Evolutionary conservation across 2,329 filamentous ascomycete species (phyloP), one percentile per base, ranked within the genome.

Genomic region (Xylaria sp.): DNA sequence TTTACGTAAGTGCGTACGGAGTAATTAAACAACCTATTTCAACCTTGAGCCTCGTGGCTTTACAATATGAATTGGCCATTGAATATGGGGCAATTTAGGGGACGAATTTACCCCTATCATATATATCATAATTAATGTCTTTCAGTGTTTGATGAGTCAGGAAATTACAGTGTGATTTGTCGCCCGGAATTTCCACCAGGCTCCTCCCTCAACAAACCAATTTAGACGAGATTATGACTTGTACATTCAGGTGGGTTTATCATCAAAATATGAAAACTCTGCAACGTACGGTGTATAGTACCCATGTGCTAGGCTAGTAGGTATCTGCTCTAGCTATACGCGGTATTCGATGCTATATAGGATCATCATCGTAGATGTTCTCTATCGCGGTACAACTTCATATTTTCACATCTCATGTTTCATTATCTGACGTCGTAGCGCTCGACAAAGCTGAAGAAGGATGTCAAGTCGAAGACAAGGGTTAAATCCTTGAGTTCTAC

Each of bases 211-310:
- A 37, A 34, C 20, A 32, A 51, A 41, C 51, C 32, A 51, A 20
- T 18, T 48, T 66, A 66, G 25, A 61, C 63, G 63, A 66, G 28
- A 66, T 66, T 66, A 32, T 44, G n/a, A 20, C 41, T 18, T 28
- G 51, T 28, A 28, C 46, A 4, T 28, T 28, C 28, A 59, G 34
- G 46, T 61, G 39, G 9, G 7, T n/a, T 46, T n/a, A 7, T 18
- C 15, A 46, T n/a, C 7, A 7, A 58, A 44, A 20, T 50, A 20
- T 50, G 28, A 64, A 56, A 25, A 25, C 12, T n/a, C 25, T 52
- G 25, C 8, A 18, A 25, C 50, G 25, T 25, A 18, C n/a, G 3
- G 13, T 20, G 20, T 23, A 41, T 39, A 5, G 32, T 28, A 41
- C n/a, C 3, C 52, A n/a, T 1, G 28, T 55, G 41, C 10, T 37